These are phyloP conservation scores for Colletotrichum sp. DNA, from an alignment of 2,329 filamentous ascomycete species.

Conservation along the genomic window DNA sequence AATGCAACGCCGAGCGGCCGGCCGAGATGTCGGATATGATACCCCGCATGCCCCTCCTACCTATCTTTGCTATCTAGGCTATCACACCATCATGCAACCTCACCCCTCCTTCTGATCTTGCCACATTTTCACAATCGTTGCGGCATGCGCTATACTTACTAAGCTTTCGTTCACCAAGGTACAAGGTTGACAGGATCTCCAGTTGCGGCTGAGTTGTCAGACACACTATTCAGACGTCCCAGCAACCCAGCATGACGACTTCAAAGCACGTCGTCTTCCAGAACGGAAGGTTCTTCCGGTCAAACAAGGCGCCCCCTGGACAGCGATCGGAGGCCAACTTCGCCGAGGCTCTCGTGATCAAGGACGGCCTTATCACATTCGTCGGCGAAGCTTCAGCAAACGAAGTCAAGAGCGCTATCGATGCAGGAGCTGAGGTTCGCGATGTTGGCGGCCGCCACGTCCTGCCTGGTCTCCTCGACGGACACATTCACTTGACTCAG, in stretches of 20 bases:
- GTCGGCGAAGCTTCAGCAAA: conserved; percentile 34
- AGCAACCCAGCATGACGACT: neutral
- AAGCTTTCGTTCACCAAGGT: neutral
- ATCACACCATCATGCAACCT: neutral
- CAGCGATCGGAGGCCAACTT: conserved; percentile 28
- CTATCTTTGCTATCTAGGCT: conserved; percentile 8
- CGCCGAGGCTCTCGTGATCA: conserved; percentile 36
- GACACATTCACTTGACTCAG: conserved; percentile 62
- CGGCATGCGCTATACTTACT: neutral
- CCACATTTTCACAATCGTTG: neutral
- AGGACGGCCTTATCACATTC: conserved; percentile 36
- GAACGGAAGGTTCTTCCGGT: conserved; percentile 18
- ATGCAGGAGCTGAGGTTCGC: conserved; percentile 20
- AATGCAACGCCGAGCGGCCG: conserved; percentile 10
- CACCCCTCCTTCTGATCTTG: neutral
- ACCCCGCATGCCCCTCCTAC: conserved; percentile 7
- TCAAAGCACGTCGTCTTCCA: conserved; percentile 3
- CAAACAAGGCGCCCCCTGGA: neutral
- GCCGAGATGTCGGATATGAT: conserved; percentile 4
- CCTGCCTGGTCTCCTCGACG: conserved; percentile 62
- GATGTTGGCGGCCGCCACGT: conserved; percentile 43
- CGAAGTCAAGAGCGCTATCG: conserved; percentile 24
- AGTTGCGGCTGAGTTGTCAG: neutral
- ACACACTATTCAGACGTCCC: neutral
- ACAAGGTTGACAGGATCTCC: neutral